phyloP scores from a whole-genome alignment of 23 red algal species.

The Gracilaria caudata region DNA sequence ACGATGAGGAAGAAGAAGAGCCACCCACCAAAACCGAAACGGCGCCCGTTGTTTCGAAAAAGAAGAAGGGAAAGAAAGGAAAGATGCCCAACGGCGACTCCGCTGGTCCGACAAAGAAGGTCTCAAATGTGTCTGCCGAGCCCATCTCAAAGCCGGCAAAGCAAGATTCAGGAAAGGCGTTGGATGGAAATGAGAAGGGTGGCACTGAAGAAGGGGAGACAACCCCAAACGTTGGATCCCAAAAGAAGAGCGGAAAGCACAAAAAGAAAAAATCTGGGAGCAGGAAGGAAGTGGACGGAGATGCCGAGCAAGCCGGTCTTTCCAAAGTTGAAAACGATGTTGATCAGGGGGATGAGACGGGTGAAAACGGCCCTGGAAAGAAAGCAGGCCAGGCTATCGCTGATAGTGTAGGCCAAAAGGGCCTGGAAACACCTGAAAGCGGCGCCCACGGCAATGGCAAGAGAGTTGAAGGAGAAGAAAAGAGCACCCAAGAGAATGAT shows the following conservation, averaged over 20 bases:
- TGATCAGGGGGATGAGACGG: not conserved
- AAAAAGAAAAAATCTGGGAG: not conserved
- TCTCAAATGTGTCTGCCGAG: slow-evolving; percentile 14
- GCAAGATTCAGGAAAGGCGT: not conserved
- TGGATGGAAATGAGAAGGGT: not conserved
- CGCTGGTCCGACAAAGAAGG: slow-evolving; percentile 17
- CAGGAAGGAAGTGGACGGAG: not conserved
- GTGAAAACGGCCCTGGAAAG: not conserved
- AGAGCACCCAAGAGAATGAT: not conserved
- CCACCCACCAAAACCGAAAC: not conserved
- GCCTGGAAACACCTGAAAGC: not conserved
- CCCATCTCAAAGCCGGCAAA: not conserved
- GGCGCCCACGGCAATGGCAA: not conserved
- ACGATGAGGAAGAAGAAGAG: slow-evolving; percentile 2
- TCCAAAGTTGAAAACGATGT: not conserved
- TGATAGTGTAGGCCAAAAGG: too few species aligned
- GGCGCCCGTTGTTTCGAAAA: slow-evolving; percentile 2
- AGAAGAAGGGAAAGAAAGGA: slow-evolving; percentile 33
- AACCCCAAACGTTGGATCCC: not conserved
- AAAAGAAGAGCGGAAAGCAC: not conserved
- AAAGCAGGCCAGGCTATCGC: not conserved
- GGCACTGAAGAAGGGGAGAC: not conserved
- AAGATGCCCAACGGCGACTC: slow-evolving; percentile 58
- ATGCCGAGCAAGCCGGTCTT: not conserved
- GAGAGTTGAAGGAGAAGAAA: not conserved